Evolutionary conservation across 2,329 filamentous ascomycete genomes (phyloP).

Genomic region (Penicillium oxalicum): DNA sequence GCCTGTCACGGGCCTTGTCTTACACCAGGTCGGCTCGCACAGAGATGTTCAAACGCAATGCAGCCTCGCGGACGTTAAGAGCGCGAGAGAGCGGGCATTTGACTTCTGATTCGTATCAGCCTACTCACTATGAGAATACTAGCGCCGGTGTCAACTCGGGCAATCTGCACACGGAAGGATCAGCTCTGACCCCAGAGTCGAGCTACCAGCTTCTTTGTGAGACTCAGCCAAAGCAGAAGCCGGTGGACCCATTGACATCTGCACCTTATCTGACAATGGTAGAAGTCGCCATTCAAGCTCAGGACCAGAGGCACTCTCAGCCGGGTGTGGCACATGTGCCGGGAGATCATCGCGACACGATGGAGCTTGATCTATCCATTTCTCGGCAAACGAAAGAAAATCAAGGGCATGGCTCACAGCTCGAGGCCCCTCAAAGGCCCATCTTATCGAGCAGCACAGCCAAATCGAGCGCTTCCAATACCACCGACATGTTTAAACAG

Average conservation of each 20-base stretch:
- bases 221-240: neutral
- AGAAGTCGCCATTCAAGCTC: no score
- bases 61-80: constrained; percentile 1
- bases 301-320: neutral
- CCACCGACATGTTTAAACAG: constrained; percentile 45
- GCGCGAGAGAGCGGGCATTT: neutral
- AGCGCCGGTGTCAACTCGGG: neutral
- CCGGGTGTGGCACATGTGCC: neutral
- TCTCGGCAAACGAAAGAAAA: no score
- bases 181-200: neutral
- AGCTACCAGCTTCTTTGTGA: neutral
- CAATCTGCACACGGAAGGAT: neutral
- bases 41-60: constrained; percentile 5
- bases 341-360: no score
- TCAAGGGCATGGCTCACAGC: no score
- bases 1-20: constrained; percentile 6
- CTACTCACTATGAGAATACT: constrained; percentile 1
- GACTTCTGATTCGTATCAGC: neutral
- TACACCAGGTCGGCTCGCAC: constrained; percentile 6
- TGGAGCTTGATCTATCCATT: no score
- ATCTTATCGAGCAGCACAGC: no score
- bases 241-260: constrained; percentile 1
- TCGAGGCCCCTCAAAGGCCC: no score
- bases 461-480: neutral
- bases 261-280: neutral